Evolutionary conservation across 2,329 filamentous ascomycete species (phyloP), one percentile per base, ranked within the genome.

Genomic region (Alternaria hordeiaustralica): DNA sequence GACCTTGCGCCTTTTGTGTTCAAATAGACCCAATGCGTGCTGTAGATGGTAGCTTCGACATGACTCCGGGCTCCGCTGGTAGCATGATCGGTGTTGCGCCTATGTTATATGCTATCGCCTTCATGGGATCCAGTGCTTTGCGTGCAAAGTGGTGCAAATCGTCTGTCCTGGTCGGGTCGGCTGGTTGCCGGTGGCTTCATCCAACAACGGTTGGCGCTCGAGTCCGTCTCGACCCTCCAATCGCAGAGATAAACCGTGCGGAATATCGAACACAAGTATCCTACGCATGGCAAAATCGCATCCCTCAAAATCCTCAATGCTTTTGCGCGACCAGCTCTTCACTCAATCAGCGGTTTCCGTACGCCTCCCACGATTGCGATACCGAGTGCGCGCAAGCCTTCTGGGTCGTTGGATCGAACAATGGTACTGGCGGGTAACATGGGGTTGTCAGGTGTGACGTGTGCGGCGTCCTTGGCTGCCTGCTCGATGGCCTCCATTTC

Each of bases 401-500:
- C 84, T 33, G 84, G 89, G 76, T 98, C 94, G 64, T 87, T 90
- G 6, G 93, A 89, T 55, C 92, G 86, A 61, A 98, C 88, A 66
- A 99, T 96, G 8, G 88, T 90, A 66, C 90, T 89, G 1, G 94
- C 90, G 1, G 96, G 94, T n/a, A 97, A 82, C 90, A 96, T 94
- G 0, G 94, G 96, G 72, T 96, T 96, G 65, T 96, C 93, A 1
- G 91, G 91, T 71, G 95, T 93, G 64, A 98, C 90, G 65, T 92
- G 89, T 15, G 92, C 91, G 2, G 96, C 95, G 72, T 98, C 95
- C 80, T 94, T 95, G 46, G 96, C 96, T 0, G 96, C 92, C 81
- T 97, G 93, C 77, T 97, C 94, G 67, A 99, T 98, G 41, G 94
- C 94, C 74, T 97, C 94, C 93, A 99, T 97, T 82, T 98, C 96